Evolutionary conservation across 345 rosid genomes (phyloP), one percentile per base, ranked within the genome.

Genomic region (Gossypium ekmanianum): DNA sequence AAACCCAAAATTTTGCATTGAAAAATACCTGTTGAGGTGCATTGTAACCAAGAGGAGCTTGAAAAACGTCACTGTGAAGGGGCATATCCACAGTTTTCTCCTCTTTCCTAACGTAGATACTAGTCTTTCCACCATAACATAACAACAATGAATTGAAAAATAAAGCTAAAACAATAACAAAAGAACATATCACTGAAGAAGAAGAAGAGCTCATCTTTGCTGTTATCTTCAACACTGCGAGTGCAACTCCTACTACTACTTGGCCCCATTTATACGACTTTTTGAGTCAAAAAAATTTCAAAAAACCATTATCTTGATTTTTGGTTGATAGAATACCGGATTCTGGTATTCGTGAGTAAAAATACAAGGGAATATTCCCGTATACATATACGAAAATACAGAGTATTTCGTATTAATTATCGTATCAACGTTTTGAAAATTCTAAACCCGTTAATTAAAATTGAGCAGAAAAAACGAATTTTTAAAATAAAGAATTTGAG

Each of bases 1-100:
- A 52, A 14, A 16, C 56, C n/a, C 56, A 17, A 52, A 52, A 14
- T 52, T 52, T 14, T 16, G 56, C 56, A 52, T 2, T 17, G 50
- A 92, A 63, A 16, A 4, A 45, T 0, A 89, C 94, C 89, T 89
- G 94, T 47, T 89, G 91, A 39, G 94, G 94, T 67, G 94, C 89
- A 87, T 89, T 89, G 69, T 86, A 83, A 20, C 91, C 91, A 14
- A 78, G 79, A 66, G 94, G 90, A 50, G 80, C 83, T 16, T n/a
- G 43, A 43, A 89, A 89, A 27, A 85, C 89, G 69, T 87, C 89
- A 55, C 87, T 83, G 29, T 85, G 84, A 27, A 87, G 87, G 50
- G 91, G 51, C 59, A 55, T 55, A 3, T 55, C 59, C 11, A n/a
- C 59, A n/a, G 22, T 55, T 18, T 55, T 55, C 26, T 55, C 59